phyloP scores from a whole-genome alignment of 1,284 basidiomycete genomes.

The Xanthoconium separans region DNA sequence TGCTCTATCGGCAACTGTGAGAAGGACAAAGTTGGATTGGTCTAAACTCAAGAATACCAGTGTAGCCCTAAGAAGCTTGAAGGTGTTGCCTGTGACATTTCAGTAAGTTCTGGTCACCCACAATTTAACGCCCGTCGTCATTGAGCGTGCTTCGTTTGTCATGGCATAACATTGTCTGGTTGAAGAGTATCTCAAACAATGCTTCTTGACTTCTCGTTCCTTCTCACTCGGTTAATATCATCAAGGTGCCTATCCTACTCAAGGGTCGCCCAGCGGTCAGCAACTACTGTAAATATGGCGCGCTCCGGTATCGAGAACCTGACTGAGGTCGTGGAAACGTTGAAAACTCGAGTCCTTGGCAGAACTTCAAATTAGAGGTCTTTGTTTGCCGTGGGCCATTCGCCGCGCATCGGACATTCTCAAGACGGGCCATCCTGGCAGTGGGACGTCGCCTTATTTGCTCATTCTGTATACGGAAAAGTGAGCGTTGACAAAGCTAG shows the following conservation, averaged over 20 bases:
- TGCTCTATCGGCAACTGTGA: conserved; percentile 73
- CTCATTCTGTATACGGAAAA: conserved; percentile 62
- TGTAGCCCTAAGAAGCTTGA: conserved; percentile 72
- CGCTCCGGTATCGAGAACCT: conserved; percentile 65
- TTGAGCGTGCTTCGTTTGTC: too few species aligned
- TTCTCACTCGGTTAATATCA: too few species aligned
- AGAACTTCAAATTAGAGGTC: conserved; percentile 56
- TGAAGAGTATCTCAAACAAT: too few species aligned
- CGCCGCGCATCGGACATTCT: conserved; percentile 69
- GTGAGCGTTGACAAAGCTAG: conserved; percentile 52
- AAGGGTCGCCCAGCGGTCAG: too few species aligned
- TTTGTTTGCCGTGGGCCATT: conserved; percentile 70
- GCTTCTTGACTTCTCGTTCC: too few species aligned
- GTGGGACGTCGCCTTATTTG: conserved; percentile 51
- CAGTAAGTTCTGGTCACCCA: conserved; percentile 43
- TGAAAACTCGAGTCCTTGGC: conserved; percentile 48
- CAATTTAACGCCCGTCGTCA: conserved; percentile 37
- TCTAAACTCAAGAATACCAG: conserved; percentile 49
- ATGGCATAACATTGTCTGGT: too few species aligned
- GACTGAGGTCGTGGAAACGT: conserved; percentile 58
- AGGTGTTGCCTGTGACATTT: conserved; percentile 89
- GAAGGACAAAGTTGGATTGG: conserved; percentile 90
- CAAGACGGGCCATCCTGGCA: too few species aligned
- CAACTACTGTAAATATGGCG: conserved; percentile 65
- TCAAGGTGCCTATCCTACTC: conserved; percentile 41